Base-by-base conservation (phyloP, 176 grass and related monocot species). In the Zoysia pacifica region DNA sequence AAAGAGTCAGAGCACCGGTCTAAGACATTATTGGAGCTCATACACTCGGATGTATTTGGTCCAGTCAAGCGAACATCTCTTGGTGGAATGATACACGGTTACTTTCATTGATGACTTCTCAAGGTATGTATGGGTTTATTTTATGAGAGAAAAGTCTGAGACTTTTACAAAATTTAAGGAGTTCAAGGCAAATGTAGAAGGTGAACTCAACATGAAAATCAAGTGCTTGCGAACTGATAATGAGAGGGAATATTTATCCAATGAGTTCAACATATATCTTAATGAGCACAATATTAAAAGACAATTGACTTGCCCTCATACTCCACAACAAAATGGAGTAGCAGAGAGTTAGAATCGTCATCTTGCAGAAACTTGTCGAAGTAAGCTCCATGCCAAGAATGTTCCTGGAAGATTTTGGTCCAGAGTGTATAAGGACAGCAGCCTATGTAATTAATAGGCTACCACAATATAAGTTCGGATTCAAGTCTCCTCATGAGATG, bases 121-220 rank as follows among this genome's bases (percentile, higher is more conserved):
- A 4, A 48, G 5, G 6, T 62, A 76, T 1, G 12, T 76, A 1
- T 62, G 43, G 86, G 67, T 88, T 40, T 78, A 51, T 41, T 74
- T 78, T n/a, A 82, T 64, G 18, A 87, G 60, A 28, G 53, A 75
- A 13, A 73, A 86, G 16, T 73, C 2, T 35, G 12, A 69, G 35
- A 54, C 50, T 12, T 74, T 75, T 14, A 39, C 2, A 11, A 85
- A 86, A 3, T 75, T 72, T 38, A 51, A 64, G 11, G 71, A 63
- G 5, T 87, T 82, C 7, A 87, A 82, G 28, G 65, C 83, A 7
- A 73, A 65, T 19, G n/a, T 78, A n/a, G 49, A 87, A 42, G 18
- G 54, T n/a, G 7, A 87, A 76, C 1, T 53, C 9, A 6, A 56
- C 36, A 65, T 46, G 7, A 82, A 53, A 5, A 9, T 50, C 28